Conservation (phyloP, 2,329 filamentous ascomycete species). For the Parasarocladium wereldwijsianum region DNA sequence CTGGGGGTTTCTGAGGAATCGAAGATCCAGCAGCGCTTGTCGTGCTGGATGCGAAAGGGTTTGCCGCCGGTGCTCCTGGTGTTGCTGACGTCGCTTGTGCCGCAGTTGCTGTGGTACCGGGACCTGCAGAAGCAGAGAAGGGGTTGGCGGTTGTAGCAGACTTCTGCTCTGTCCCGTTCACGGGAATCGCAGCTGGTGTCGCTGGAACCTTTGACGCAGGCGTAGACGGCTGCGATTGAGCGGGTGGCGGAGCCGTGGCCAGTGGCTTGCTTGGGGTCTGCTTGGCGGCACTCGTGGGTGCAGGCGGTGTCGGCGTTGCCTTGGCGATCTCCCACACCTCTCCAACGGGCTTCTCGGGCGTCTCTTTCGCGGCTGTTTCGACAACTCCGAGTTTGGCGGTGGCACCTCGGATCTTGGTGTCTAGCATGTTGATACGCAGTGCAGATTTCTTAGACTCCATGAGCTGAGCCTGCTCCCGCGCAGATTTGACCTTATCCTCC, state of each 20-base stretch:
- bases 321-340: slow-evolving; percentile 83
- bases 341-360: slow-evolving; percentile 65
- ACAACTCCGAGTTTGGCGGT: slow-evolving; percentile 66
- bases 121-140: slow-evolving; percentile 13
- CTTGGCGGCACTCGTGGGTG: slow-evolving; percentile 5
- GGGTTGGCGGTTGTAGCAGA: slow-evolving; percentile 13
- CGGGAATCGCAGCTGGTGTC: slow-evolving; percentile 1
- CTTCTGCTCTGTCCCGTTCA: slow-evolving; percentile 7
- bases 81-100: slow-evolving; percentile 4
- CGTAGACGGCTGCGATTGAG: slow-evolving; percentile 6
- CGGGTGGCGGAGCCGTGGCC: slow-evolving; percentile 5
- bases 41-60: slow-evolving; percentile 1
- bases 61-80: slow-evolving; percentile 7
- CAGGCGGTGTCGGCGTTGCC: slow-evolving; percentile 15
- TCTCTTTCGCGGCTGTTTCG: slow-evolving; percentile 68
- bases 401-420: slow-evolving; percentile 49
- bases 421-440: slow-evolving; percentile 64
- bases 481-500: slow-evolving; percentile 37
- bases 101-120: slow-evolving; percentile 7
- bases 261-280: slow-evolving; percentile 1
- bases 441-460: slow-evolving; percentile 63
- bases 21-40: too few relatives aligned
- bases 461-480: slow-evolving; percentile 49
- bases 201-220: slow-evolving; percentile 4
- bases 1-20: too few relatives aligned